These are phyloP conservation scores for Cicer pinnatifidum DNA, from an alignment of 306 rosid genomes.

Conservation along the genomic window DNA sequence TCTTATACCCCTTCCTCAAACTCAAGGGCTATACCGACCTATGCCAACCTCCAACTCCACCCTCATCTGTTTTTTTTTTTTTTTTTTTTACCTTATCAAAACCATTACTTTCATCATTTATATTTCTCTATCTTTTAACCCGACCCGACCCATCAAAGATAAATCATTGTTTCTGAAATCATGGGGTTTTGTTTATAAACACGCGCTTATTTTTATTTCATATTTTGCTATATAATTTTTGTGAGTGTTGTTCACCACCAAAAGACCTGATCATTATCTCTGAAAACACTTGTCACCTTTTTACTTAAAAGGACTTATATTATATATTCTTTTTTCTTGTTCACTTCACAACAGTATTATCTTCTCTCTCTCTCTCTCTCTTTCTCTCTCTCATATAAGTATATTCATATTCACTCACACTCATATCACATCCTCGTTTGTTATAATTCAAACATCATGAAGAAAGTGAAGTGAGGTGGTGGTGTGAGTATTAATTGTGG, in stretches of 20 bases:
- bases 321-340: slow-evolving; percentile 34
- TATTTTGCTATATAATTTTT: not conserved
- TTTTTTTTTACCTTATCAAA: slow-evolving; percentile 39
- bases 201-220: slow-evolving; percentile 63
- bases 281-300: slow-evolving; percentile 78
- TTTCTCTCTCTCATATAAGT: slow-evolving; percentile 3
- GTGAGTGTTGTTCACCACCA: slow-evolving; percentile 70
- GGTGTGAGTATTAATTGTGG: slow-evolving; percentile 49
- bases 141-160: not conserved
- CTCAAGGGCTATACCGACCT: slow-evolving; percentile 22
- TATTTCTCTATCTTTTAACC: slow-evolving; percentile 4
- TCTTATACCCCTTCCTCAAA: slow-evolving; percentile 52
- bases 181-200: slow-evolving; percentile 66
- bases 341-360: slow-evolving; percentile 15
- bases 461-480: slow-evolving; percentile 39
- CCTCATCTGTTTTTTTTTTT: slow-evolving; percentile 9
- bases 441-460: slow-evolving; percentile 69
- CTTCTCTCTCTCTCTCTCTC: not conserved
- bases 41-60: slow-evolving; percentile 33
- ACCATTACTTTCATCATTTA: slow-evolving; percentile 61
- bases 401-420: slow-evolving; percentile 24
- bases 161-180: slow-evolving; percentile 62
- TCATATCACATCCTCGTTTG: slow-evolving; percentile 38
- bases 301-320: slow-evolving; percentile 42
- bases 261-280: slow-evolving; percentile 80